Base-by-base conservation (phyloP, 306 rosid genomes). In the Corylus americana region DNA sequence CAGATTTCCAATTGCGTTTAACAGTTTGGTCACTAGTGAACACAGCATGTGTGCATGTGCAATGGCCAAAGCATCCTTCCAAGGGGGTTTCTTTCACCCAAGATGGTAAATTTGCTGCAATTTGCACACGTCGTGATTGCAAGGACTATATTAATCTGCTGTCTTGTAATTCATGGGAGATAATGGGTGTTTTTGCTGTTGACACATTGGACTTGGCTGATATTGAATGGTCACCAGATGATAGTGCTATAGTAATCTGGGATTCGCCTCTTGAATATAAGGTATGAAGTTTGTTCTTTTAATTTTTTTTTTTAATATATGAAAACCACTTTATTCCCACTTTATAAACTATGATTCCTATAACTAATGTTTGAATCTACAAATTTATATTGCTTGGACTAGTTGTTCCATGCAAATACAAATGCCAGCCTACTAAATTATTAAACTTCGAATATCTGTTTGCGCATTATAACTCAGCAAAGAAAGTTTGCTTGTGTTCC, bases 191-290 rank as follows among this genome's bases (percentile, higher is more conserved):
- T 64, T 95, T 92, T 81, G 85, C 98, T 17, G 94, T 95, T 69
- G 98, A 92, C 83, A 95, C 98, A 8, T 82, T 85, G 81, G 98
- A 95, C 84, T 88, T 95, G 90, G 96, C 94, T 75, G 98, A 95
- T 80, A 78, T 85, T 13, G 94, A 89, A 89, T 95, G 98, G 98
- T 95, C 98, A n/a, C 98, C 98, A 31, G 98, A 92, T 78, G 98
- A 95, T 86, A 95, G 98, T 83, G 86, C 98, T 73, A 85, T 95
- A n/a, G 97, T 95, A 76, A 81, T 92, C 55, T 95, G 98, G 98
- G 98, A 95, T 85, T 92, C 98, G 0, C 87, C 98, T 67, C 98
- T 95, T 55, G 98, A 95, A 44, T 95, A 92, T 83, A 95, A 95
- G 98, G 98, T 95, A 81, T 55, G 11, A 18, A 44, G 57, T 73